Evolutionary conservation across 257 asterid genomes (phyloP), one percentile per base, ranked within the genome.

Genomic region (Nicotiana attenuata): DNA sequence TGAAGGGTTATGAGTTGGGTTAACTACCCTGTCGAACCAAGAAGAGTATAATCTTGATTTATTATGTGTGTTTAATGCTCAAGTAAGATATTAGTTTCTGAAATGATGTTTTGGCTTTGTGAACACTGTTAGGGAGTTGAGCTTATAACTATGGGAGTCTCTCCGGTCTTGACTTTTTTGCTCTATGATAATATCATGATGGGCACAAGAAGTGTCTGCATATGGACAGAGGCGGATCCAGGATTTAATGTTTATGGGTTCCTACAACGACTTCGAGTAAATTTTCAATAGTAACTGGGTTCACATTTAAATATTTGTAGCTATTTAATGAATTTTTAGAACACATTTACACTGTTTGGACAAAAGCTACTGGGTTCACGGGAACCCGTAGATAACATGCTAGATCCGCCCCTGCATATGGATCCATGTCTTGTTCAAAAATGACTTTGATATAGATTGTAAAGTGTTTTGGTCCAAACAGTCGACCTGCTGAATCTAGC

Each of bases 21-120:
- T 73, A 47, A 24, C 45, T 73, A 15, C 63, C 63, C 7, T 15
- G 16, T 73, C 24, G 15, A 73, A 47, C 63, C 79, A 15, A 73
- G 41, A 73, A 73, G 79, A 73, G 79, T 15, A 73, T 50, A 73
- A 26, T 73, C 63, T 24, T 73, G 52, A 73, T 71, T 71, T 73
- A 5, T 73, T 50, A 4, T 50, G 2, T 52, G 57, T 52, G 14
- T 17, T 52, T 52, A 13, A 3, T 14, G 24, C 79, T 50, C 33
- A 15, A 45, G 59, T 4, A 24, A 73, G 22, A 50, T 50, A 47
- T 73, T 73, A 20, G 78, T 45, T 71, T 45, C 13, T 11, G 7
- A 45, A 71, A 45, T 71, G 59, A 45, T 45, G 59, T 45, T 69
- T n/a, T 69, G 33, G 78, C 78, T 20, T 69, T 28, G n/a, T 69